Evolutionary conservation across 768 basidiomycete genomes (phyloP).

Genomic region (Leucosporidium creatinivorum): DNA sequence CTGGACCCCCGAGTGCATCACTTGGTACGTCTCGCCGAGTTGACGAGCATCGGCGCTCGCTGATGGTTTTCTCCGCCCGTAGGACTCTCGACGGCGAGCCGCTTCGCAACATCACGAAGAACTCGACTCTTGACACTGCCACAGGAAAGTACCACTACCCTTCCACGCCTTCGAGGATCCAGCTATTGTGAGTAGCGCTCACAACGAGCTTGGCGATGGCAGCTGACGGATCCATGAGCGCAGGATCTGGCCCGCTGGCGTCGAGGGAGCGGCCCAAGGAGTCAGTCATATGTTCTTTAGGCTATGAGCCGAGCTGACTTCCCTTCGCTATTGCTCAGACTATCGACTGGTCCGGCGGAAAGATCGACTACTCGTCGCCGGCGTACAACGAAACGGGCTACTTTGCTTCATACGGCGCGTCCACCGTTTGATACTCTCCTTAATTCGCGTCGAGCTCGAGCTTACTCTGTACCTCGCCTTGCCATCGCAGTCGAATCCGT

Average conservation of each 20-base stretch:
- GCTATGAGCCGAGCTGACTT: not conserved
- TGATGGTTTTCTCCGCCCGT: not conserved
- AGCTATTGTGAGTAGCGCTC: conserved; percentile 30
- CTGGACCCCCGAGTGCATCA: conserved; percentile 20
- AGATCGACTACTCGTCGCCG: conserved; percentile 35
- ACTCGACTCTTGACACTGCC: conserved; percentile 5
- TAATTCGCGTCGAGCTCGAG: no score
- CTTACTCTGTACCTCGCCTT: not conserved
- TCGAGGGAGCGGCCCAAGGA: conserved; percentile 25
- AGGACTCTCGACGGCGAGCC: conserved; percentile 30
- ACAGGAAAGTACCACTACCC: conserved; percentile 34
- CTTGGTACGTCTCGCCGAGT: conserved; percentile 12
- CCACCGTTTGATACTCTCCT: no score
- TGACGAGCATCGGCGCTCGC: accelerated
- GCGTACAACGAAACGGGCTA: conserved; percentile 36
- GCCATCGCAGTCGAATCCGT: conserved; percentile 11
- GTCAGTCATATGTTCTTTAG: not conserved
- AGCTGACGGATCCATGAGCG: not conserved
- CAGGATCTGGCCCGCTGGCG: conserved; percentile 39
- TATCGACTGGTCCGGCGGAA: conserved; percentile 39
- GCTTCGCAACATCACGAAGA: conserved; percentile 33
- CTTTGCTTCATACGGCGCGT: conserved; percentile 34
- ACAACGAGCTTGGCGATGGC: not conserved
- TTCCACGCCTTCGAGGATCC: conserved; percentile 39
- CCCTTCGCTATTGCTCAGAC: no score